phyloP scores from a whole-genome alignment of 139 green algal genomes.

The Ulvella scutata region DNA sequence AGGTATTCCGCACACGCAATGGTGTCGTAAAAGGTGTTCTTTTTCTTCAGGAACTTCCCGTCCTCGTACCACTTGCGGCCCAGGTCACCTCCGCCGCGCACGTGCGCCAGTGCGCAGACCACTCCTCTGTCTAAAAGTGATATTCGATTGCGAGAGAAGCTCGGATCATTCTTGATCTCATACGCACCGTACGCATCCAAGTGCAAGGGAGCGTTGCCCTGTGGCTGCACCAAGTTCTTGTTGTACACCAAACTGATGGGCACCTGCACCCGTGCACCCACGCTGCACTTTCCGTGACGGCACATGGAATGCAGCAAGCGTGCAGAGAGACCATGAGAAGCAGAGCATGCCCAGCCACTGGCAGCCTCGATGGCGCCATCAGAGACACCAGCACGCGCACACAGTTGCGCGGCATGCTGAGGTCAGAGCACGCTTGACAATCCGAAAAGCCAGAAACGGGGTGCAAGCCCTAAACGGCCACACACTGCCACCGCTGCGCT shows the following conservation, averaged over 20 bases:
- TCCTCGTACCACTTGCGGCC: conserved; percentile 57
- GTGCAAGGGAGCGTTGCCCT: conserved; percentile 9
- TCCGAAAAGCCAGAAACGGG: no score
- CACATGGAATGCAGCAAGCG: no score
- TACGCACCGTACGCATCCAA: conserved; percentile 16
- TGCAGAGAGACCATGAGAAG: no score
- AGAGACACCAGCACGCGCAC: no score
- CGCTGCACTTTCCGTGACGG: no score
- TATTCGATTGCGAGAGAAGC: conserved; percentile 31
- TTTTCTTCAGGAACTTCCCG: conserved; percentile 71
- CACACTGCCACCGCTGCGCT: no score
- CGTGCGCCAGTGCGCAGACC: conserved; percentile 52
- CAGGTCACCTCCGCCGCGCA: conserved; percentile 50
- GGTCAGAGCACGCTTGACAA: no score
- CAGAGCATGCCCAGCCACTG: no score
- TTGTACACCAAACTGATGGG: conserved; percentile 54
- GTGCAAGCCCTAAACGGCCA: no score
- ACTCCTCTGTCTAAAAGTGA: conserved; percentile 61
- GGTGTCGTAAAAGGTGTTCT: conserved; percentile 75
- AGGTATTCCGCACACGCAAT: conserved; percentile 51
- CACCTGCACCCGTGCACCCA: conserved; percentile 19
- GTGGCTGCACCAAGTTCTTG: conserved; percentile 7
- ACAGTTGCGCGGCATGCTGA: no score
- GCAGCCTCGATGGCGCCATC: no score
- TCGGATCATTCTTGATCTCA: conserved; percentile 30